Percentiles rank a stretch among this genome's conserved stretches.
Conservation (phyloP, 1,284 basidiomycete genomes). For the Rugosomyces carneus region DNA sequence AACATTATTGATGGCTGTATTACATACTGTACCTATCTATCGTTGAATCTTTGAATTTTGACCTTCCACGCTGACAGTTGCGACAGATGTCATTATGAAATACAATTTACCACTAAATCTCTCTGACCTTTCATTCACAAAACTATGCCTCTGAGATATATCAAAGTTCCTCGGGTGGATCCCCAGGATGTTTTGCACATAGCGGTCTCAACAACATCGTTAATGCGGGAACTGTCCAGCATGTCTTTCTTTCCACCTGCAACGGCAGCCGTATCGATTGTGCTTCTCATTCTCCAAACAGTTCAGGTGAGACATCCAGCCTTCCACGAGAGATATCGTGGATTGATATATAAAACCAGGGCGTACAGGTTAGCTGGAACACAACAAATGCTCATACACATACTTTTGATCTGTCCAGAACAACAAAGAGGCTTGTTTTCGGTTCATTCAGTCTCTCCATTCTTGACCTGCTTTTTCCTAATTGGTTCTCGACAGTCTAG, state of each 20-base stretch:
- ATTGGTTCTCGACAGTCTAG: slow-evolving; percentile 23
- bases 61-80: no score
- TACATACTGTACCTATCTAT: no score
- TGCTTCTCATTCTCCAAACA: slow-evolving; percentile 41
- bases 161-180: slow-evolving; percentile 12
- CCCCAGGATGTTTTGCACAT: slow-evolving; percentile 19
- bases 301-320: slow-evolving; percentile 31
- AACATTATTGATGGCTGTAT: no score
- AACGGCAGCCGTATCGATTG: slow-evolving; percentile 32
- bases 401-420: slow-evolving; percentile 19
- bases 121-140: neutral
- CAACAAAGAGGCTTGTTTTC: slow-evolving; percentile 37
- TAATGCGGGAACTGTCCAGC: slow-evolving; percentile 21
- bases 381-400: neutral
- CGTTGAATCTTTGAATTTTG: no score
- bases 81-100: neutral
- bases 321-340: neutral
- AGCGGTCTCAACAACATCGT: slow-evolving; percentile 17
- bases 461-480: neutral
- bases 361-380: slow-evolving; percentile 16
- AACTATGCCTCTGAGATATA: slow-evolving; percentile 18
- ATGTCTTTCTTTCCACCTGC: slow-evolving; percentile 36
- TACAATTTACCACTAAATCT: neutral
- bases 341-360: slow-evolving; percentile 8
- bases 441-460: slow-evolving; percentile 10